phyloP scores from a whole-genome alignment of 2,329 filamentous ascomycete genomes.

The Paracoccidioides brasiliensis region DNA sequence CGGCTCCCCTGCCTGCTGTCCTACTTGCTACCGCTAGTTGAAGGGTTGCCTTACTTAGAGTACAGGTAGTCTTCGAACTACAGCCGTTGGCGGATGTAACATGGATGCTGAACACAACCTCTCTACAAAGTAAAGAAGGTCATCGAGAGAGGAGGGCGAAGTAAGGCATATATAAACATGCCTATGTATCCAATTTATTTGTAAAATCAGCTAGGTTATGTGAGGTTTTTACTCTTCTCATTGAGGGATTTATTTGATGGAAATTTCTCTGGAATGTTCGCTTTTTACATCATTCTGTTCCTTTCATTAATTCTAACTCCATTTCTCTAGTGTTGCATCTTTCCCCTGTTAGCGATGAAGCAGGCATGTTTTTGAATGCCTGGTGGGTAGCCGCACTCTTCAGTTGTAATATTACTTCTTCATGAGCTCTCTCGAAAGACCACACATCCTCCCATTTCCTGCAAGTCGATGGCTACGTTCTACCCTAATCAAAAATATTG shows the following conservation, averaged over 20 bases:
- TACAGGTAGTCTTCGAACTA: neutral
- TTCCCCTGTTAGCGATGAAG: no score
- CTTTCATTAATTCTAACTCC: no score
- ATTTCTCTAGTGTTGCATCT: no score
- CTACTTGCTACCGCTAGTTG: neutral
- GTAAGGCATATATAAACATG: neutral
- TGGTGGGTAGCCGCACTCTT: neutral
- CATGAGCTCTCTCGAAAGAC: neutral
- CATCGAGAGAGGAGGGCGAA: neutral
- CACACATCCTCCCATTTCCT: neutral
- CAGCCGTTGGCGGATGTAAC: conserved; percentile 3
- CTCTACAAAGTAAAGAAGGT: neutral
- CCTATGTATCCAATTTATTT: neutral
- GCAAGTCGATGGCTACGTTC: neutral
- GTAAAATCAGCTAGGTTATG: no score
- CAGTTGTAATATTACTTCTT: neutral
- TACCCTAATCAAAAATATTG: neutral
- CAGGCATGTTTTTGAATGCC: no score
- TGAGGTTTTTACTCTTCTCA: no score
- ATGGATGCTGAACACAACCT: neutral
- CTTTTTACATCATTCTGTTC: no score
- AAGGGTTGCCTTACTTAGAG: neutral
- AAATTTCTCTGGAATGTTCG: no score
- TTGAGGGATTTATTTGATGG: no score
- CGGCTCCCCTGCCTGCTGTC: neutral